Evolutionary conservation across 2,329 filamentous ascomycete genomes (phyloP), one percentile per base, ranked within the genome.

Genomic region (Cladosporium sp.): DNA sequence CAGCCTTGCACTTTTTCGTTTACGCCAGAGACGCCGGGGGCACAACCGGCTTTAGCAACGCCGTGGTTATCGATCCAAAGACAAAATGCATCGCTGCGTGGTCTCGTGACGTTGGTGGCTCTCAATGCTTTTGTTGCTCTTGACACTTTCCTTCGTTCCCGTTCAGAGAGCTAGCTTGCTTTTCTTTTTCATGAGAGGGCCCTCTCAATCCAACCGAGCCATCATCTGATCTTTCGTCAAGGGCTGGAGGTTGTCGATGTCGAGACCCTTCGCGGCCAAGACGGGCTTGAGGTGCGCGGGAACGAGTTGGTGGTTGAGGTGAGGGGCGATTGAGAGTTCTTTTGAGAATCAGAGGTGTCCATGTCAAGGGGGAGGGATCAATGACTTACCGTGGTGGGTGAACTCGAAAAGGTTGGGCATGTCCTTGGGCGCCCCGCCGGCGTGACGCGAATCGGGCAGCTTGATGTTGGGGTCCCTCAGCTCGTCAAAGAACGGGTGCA

Each of bases 401-500:
- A 98, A 98, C 71, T 97, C 86, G 72, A 96, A 98, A 51, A 98
- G 81, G 43, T 81, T 79, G 18, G 93, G 93, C 49, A 98, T 75
- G 56, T 96, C 91, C 68, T 87, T 86, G 46, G 87, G 73, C 43
- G 87, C 79, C 56, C 86, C 87, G 61, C 86, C 88, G 57, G 88
- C 82, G 73, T 96, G 90, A 68, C 93, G 87, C 19, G 93, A 98
- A 70, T 98, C 93, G 9, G 92, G 93, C 59, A 98, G 79, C 70
- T 86, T 88, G 55, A 91, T 97, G 69, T 72, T 84, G n/a, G 90
- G 89, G 65, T 96, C 90, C 65, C 93, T 83, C 58, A 98, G 79
- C 73, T 98, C 93, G 66, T 98, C 92, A 67, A 98, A 98, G 81
- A 97, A 98, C 35, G 93, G 90, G 66, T 98, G 93, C 54, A 95